phyloP scores from a whole-genome alignment of 2,329 filamentous ascomycete species.

The Colletotrichum sp. region DNA sequence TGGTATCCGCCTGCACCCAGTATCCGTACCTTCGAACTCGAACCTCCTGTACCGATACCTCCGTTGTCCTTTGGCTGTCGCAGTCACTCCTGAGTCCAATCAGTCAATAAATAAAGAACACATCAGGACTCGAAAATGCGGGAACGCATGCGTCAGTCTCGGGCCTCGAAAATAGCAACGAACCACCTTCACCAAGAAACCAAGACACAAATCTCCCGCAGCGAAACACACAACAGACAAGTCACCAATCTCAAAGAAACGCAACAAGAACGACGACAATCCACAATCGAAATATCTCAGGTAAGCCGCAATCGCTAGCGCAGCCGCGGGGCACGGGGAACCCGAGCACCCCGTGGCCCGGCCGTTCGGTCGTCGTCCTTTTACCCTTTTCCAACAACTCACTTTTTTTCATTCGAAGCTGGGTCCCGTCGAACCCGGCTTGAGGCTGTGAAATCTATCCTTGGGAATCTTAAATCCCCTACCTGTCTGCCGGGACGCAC shows the following conservation, averaged over 20 bases:
- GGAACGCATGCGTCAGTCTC: background rate
- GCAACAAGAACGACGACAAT: background rate
- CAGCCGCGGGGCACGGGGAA: slow-evolving; percentile 9
- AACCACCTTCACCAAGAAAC: background rate
- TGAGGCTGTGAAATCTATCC: background rate
- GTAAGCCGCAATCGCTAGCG: background rate
- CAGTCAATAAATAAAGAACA: background rate
- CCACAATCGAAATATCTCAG: background rate
- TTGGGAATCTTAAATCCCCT: background rate
- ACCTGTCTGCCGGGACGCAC: background rate
- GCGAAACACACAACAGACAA: background rate
- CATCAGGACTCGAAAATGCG: background rate
- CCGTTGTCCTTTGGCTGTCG: background rate
- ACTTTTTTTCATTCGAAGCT: background rate
- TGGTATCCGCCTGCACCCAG: background rate
- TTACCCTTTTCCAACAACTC: background rate
- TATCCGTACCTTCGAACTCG: background rate
- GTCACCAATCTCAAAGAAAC: background rate
- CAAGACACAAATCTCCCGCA: background rate
- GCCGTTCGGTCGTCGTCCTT: background rate
- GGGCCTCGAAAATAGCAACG: background rate
- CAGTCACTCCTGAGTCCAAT: background rate
- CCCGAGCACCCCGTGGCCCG: slow-evolving; percentile 7
- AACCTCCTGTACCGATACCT: background rate
- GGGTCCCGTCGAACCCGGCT: background rate